Conservation (phyloP, 108 stramenopile species). For the Pseudonitzschia pungens region DNA sequence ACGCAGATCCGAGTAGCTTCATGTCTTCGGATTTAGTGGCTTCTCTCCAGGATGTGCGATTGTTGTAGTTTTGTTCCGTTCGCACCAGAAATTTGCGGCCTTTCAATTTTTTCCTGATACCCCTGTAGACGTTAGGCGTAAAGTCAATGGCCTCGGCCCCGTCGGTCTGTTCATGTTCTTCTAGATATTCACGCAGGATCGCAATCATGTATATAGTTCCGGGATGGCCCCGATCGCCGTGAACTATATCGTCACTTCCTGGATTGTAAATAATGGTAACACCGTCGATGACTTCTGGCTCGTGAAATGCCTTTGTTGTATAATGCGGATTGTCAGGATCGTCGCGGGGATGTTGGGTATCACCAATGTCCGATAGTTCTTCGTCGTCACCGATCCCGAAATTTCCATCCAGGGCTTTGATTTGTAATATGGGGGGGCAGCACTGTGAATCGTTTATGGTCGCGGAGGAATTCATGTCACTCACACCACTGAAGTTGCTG, state of each 20-base stretch:
- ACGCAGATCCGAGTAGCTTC: conserved; percentile 25
- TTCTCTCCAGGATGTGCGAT: conserved; percentile 30
- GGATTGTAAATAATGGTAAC: conserved; percentile 30
- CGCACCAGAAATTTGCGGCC: conserved; percentile 33
- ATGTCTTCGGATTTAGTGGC: conserved; percentile 33
- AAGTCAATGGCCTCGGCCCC: conserved; percentile 14
- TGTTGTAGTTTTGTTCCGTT: background rate
- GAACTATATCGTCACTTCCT: conserved; percentile 24
- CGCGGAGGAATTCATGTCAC: too few species aligned
- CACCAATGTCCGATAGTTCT: conserved; percentile 34
- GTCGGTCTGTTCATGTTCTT: background rate
- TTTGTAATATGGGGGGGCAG: background rate
- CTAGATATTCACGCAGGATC: too few species aligned
- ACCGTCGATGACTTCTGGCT: conserved; percentile 19
- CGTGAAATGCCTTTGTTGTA: background rate
- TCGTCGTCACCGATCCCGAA: background rate
- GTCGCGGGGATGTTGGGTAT: conserved; percentile 9
- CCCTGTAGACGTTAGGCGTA: conserved; percentile 31
- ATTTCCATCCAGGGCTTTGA: background rate
- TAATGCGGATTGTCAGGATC: too few species aligned
- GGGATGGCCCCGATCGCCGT: conserved; percentile 29
- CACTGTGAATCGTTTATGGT: background rate
- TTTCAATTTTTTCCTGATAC: conserved; percentile 26
- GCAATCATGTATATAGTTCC: too few species aligned
- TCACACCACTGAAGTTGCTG: too few species aligned